Conservation (phyloP, 306 rosid genomes). For the Rosa lucieae region DNA sequence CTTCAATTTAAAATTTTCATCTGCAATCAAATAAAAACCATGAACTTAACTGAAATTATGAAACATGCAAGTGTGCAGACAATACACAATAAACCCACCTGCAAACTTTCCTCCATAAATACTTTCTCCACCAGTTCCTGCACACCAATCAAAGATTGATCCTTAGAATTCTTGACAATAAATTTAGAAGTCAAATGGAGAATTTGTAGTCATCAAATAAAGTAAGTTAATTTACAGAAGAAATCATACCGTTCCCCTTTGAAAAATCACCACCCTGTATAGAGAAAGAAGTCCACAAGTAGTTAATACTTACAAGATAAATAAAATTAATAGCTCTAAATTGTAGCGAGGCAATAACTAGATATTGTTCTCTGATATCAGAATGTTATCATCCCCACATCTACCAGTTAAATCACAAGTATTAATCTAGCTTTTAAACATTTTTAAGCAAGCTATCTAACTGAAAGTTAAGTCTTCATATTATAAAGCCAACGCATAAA, state of each 20-base stretch:
- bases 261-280: conserved; percentile 97
- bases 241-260: conserved; percentile 80
- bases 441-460: neutral
- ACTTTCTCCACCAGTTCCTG: conserved; percentile 99
- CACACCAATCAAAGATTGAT: conserved; percentile 45
- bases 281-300: conserved; percentile 12
- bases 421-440: neutral
- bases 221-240: conserved; percentile 19
- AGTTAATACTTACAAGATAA: neutral
- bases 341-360: neutral
- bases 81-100: conserved; percentile 46
- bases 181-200: conserved; percentile 31
- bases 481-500: neutral
- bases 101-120: conserved; percentile 93
- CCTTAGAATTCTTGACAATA: conserved; percentile 35
- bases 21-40: conserved; percentile 47
- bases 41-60: conserved; percentile 19
- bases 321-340: neutral
- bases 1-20: conserved; percentile 74
- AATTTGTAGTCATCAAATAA: conserved; percentile 27
- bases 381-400: neutral
- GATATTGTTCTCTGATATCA: neutral
- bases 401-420: neutral
- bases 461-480: neutral
- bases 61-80: conserved; percentile 8